Percentiles rank a stretch among this genome's conserved stretches.
These are phyloP conservation scores for Citrus inodora DNA, from an alignment of 345 rosid species.

Conservation along the genomic window DNA sequence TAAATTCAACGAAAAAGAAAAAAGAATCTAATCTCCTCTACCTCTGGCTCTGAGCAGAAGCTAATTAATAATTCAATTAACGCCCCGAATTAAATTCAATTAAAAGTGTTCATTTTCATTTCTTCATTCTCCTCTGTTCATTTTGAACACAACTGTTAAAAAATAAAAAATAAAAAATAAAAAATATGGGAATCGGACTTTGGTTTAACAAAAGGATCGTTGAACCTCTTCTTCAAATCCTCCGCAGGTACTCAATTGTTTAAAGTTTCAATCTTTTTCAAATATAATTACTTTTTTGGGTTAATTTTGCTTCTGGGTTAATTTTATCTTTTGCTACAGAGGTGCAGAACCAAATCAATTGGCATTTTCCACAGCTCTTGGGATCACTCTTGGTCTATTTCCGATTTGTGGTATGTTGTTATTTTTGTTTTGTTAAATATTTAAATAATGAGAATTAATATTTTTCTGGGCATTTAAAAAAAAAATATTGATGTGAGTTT, in stretches of 20 bases:
- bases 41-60: not conserved
- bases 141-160: not conserved
- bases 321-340: constrained; percentile 27
- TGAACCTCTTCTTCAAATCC: constrained; percentile 73
- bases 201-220: constrained; percentile 59
- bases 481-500: not conserved
- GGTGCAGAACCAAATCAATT: constrained; percentile 88
- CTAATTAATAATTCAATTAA: not conserved
- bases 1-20: not conserved
- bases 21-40: not conserved
- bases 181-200: constrained; percentile 23
- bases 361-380: constrained; percentile 87
- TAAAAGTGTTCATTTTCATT: not conserved
- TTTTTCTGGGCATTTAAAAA: not conserved
- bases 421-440: not conserved
- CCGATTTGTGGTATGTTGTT: constrained; percentile 77
- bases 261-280: not conserved
- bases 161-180: not conserved
- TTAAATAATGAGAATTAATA: too few relatives aligned
- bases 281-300: not conserved
- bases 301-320: not conserved
- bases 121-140: not conserved
- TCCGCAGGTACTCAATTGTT: constrained; percentile 48
- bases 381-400: constrained; percentile 79
- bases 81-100: not conserved